Conservation (phyloP, 176 grass and related monocot genomes). For the Avena eriantha region DNA sequence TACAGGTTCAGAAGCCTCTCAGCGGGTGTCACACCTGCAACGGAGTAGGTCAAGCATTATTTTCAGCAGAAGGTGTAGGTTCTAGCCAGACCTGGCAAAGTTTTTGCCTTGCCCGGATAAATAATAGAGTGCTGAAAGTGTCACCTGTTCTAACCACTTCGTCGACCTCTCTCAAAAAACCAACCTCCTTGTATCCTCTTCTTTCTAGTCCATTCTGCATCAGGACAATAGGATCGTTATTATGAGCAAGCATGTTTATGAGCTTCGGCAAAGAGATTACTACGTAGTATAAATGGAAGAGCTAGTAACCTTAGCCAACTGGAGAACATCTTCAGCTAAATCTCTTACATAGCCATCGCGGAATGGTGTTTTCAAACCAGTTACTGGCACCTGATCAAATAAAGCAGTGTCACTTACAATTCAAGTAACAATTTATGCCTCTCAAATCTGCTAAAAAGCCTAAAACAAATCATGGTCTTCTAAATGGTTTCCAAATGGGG, state of each 20-base stretch:
- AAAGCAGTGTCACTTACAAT: neutral
- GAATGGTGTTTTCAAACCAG: conserved; percentile 93
- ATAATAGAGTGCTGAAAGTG: neutral
- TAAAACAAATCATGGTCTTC: neutral
- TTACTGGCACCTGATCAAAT: conserved; percentile 75
- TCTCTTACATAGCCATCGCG: conserved; percentile 83
- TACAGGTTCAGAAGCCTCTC: conserved; percentile 90
- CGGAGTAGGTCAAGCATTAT: conserved; percentile 15
- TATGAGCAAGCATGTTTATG: neutral
- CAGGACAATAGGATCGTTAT: conserved; percentile 34
- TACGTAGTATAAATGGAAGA: neutral
- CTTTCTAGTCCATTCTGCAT: conserved; percentile 92
- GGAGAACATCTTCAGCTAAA: conserved; percentile 89
- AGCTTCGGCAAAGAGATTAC: neutral
- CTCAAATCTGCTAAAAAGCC: neutral
- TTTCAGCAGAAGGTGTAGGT: neutral
- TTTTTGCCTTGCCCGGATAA: neutral
- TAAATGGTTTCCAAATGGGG: neutral
- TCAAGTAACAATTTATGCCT: neutral
- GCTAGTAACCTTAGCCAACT: conserved; percentile 74
- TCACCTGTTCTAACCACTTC: conserved; percentile 79
- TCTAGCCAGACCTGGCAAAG: neutral
- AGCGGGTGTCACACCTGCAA: conserved; percentile 82
- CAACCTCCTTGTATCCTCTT: conserved; percentile 97
- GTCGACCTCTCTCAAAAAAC: conserved; percentile 86